These are phyloP conservation scores for Torulaspora quercuum DNA, from an alignment of 805 yeast genomes.

Conservation along the genomic window DNA sequence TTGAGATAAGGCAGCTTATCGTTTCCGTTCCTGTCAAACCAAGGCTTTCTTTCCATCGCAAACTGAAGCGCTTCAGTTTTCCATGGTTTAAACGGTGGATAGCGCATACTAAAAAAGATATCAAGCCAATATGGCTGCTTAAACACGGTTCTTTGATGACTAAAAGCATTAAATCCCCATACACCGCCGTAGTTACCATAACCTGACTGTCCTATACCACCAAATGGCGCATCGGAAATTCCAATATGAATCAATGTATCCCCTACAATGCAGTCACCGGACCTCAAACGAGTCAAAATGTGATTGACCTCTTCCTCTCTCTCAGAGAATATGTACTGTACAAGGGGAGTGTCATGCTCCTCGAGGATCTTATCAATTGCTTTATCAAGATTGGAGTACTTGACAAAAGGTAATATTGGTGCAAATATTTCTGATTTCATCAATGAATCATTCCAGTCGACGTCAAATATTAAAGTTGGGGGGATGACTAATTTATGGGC, in stretches of 20 bases:
- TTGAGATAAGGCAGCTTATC: constrained; percentile 13
- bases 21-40: constrained; percentile 40
- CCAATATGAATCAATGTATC: constrained; percentile 73
- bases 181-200: constrained; percentile 78
- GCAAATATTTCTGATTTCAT: constrained; percentile 82
- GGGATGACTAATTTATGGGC: constrained; percentile 48
- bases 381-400: constrained; percentile 45
- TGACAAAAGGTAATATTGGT: constrained; percentile 75
- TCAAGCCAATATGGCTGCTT: constrained; percentile 67
- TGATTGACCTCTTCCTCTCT: constrained; percentile 46
- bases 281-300: constrained; percentile 54
- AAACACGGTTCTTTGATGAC: constrained; percentile 67
- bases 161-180: constrained; percentile 64
- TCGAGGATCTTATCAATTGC: constrained; percentile 44
- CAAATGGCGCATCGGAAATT: constrained; percentile 71
- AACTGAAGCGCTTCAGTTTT: constrained; percentile 34
- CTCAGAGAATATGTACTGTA: constrained; percentile 64
- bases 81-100: constrained; percentile 53
- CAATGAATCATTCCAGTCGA: constrained; percentile 59
- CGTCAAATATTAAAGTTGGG: constrained; percentile 71
- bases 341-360: constrained; percentile 73
- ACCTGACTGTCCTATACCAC: constrained; percentile 87
- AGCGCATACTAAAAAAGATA: constrained; percentile 52
- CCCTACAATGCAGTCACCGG: constrained; percentile 69
- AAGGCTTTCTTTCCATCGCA: constrained; percentile 34